phyloP scores from a whole-genome alignment of 2,329 filamentous ascomycete genomes.

The Fonsecaea monophora region DNA sequence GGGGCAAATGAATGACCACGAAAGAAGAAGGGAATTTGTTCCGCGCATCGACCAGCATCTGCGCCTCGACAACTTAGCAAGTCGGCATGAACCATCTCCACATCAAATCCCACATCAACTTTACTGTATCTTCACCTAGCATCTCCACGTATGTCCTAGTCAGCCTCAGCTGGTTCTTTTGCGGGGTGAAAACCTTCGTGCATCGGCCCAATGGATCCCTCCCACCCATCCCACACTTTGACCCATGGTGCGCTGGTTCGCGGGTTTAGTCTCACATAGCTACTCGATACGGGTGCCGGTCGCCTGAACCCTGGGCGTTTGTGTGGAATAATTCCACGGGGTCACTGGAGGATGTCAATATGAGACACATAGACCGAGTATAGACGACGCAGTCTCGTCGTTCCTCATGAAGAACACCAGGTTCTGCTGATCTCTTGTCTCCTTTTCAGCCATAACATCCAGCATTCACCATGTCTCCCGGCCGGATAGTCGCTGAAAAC shows the following conservation, averaged over 20 bases:
- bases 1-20: too few species aligned
- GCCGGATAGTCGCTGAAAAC: slow-evolving; percentile 29
- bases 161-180: not conserved
- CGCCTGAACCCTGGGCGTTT: not conserved
- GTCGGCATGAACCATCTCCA: too few species aligned
- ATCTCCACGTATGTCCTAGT: not conserved
- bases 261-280: not conserved
- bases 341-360: not conserved
- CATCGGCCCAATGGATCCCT: slow-evolving; percentile 4
- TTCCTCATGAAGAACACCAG: not conserved
- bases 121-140: too few species aligned
- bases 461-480: slow-evolving; percentile 33
- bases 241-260: not conserved
- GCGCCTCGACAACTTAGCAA: too few species aligned
- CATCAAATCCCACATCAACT: too few species aligned
- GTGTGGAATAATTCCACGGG: slow-evolving; percentile 16
- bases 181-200: not conserved
- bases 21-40: not conserved
- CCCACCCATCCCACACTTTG: not conserved
- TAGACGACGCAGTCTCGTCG: too few species aligned
- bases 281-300: too few species aligned
- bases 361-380: too few species aligned
- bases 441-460: too few species aligned
- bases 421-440: not conserved
- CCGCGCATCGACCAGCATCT: not conserved